Evolutionary conservation across 1,284 basidiomycete species (phyloP), one percentile per base, ranked within the genome.

Genomic region (Ustilago curta): DNA sequence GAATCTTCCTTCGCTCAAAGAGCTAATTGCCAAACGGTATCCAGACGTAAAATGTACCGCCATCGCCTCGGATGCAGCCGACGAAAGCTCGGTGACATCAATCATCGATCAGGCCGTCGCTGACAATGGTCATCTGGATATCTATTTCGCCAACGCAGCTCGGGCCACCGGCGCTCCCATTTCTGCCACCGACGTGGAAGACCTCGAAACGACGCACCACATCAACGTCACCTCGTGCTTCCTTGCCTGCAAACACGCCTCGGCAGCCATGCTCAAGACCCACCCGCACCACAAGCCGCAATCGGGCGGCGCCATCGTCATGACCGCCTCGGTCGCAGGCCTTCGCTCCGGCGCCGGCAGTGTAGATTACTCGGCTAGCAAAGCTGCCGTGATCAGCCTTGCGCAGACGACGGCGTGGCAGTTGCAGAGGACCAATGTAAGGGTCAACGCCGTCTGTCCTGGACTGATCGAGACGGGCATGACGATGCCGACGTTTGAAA

Each of bases 311-410:
- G 93, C 92, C 77, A 93, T 97, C 77, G 91, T 97, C 72, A 85
- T 97, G 83, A 97, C 95, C 11, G 93, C 95, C 4, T 95, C 94
- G 91, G 93, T 93, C 65, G 94, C 95, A 31, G 95, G 95, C 18
- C 83, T 95, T 32, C 89, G 92, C 47, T 91, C 92, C 27, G 94
- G 94, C 21, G 94, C 92, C 6, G 95, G 95, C 3, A 87, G 92
- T 0, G 85, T 92, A 51, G 93, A 95, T 71, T 97, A 94, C 93
- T 82, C 80, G 56, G 83, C 83, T 9, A 62, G 55, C 39, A 84
- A 84, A 56, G 82, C 83, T 1, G 82, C 82, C 2, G 82, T 84
- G 16, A 93, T 94, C 84, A 93, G 90, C 47, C 89, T 97, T 66
- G 94, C 93, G 4, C 89, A 93, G 78, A 93, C 91, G 1, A 88